Evolutionary conservation across 768 basidiomycete genomes (phyloP).

Genomic region (Steccherinum ochraceum): DNA sequence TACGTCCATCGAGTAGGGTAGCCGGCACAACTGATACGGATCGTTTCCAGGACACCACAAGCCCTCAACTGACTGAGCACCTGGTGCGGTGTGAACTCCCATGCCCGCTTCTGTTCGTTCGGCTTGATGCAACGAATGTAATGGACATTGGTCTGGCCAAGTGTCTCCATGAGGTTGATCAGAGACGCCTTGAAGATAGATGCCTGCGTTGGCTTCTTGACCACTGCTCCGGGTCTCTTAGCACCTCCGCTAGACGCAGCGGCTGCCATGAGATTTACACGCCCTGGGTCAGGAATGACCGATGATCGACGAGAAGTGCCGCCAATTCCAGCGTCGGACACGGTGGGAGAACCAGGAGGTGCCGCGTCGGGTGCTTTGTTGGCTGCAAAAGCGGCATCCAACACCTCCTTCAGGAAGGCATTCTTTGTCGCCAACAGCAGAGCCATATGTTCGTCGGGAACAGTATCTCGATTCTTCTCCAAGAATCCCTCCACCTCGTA

Average conservation of each 20-base stretch:
- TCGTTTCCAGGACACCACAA: slow-evolving; percentile 98
- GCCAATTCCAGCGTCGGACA: slow-evolving; percentile 59
- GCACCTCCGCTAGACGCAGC: slow-evolving; percentile 32
- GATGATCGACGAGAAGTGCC: slow-evolving; percentile 65
- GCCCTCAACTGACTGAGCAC: slow-evolving; percentile 92
- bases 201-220: slow-evolving; percentile 94
- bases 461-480: slow-evolving; percentile 98
- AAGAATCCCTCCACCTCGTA: slow-evolving; percentile 98
- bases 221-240: slow-evolving; percentile 62
- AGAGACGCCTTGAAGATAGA: slow-evolving; percentile 97
- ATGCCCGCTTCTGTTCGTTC: slow-evolving; percentile 92
- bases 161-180: slow-evolving; percentile 92
- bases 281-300: slow-evolving; percentile 82
- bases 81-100: slow-evolving; percentile 95
- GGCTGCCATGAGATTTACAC: slow-evolving; percentile 61
- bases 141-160: slow-evolving; percentile 95
- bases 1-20: slow-evolving; percentile 99
- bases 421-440: slow-evolving; percentile 85
- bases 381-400: slow-evolving; percentile 82
- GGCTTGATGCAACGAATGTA: slow-evolving; percentile 99
- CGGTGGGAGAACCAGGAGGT: slow-evolving; percentile 67
- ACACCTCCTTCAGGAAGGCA: slow-evolving; percentile 87
- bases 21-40: slow-evolving; percentile 96
- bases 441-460: slow-evolving; percentile 95
- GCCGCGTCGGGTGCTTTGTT: slow-evolving; percentile 61